Evolutionary conservation across 1,139 yeast genomes (phyloP).

Genomic region (Saccharomyces hybrid): DNA sequence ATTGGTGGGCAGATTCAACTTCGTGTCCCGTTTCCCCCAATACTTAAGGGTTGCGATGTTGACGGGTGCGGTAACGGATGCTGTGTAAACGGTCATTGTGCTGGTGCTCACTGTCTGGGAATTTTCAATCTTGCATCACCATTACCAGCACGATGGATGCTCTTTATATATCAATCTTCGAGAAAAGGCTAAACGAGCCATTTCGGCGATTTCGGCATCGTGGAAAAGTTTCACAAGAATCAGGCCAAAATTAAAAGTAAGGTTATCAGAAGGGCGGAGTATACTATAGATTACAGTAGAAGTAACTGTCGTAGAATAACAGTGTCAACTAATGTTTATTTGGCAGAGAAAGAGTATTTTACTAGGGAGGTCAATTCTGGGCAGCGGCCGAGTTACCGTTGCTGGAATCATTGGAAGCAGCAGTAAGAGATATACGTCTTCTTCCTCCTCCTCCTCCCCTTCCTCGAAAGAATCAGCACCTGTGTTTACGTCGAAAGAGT

Average conservation of each 20-base stretch:
- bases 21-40: conserved; percentile 95
- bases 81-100: conserved; percentile 40
- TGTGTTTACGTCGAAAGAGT: conserved; percentile 46
- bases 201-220: conserved; percentile 1
- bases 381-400: not conserved
- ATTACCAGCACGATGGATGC: not conserved
- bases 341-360: not conserved
- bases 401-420: not conserved
- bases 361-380: not conserved
- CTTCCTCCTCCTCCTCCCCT: not conserved
- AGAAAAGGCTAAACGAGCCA: conserved; percentile 1
- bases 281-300: not conserved
- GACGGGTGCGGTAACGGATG: conserved; percentile 93
- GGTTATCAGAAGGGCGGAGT: not conserved
- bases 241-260: not conserved
- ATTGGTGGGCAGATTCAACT: conserved; percentile 86
- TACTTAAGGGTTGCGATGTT: conserved; percentile 95
- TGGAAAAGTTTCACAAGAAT: not conserved
- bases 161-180: not conserved
- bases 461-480: conserved; percentile 1
- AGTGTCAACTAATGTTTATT: not conserved
- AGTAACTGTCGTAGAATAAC: not conserved
- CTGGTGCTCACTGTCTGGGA: not conserved
- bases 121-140: not conserved
- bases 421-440: not conserved